phyloP scores from a whole-genome alignment of 2,329 filamentous ascomycete genomes.

The Xylariaceae sp. region DNA sequence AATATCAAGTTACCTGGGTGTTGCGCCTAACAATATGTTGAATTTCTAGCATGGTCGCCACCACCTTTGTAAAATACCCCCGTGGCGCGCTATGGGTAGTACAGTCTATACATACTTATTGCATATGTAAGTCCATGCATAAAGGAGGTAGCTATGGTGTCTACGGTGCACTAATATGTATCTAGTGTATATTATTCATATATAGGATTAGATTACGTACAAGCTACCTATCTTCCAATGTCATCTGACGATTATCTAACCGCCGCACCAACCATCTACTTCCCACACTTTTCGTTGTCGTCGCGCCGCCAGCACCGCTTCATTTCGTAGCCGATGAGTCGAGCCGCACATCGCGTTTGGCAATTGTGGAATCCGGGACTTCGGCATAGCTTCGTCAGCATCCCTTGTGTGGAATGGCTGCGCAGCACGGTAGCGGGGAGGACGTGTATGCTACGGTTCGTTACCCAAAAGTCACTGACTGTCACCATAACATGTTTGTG shows the following conservation, averaged over 20 bases:
- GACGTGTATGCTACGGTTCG: constrained; percentile 57
- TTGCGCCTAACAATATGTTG: too few relatives aligned
- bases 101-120: too few relatives aligned
- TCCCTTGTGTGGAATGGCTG: constrained; percentile 28
- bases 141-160: too few relatives aligned
- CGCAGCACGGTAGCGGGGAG: constrained; percentile 34
- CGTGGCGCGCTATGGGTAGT: too few relatives aligned
- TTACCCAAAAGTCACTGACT: constrained; percentile 20
- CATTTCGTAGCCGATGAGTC: not conserved
- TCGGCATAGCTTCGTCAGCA: constrained; percentile 14
- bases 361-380: not conserved
- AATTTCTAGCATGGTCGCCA: too few relatives aligned
- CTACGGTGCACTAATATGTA: too few relatives aligned
- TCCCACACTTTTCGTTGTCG: not conserved
- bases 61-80: too few relatives aligned
- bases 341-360: not conserved
- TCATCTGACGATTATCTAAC: too few relatives aligned
- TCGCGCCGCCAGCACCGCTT: too few relatives aligned
- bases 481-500: not conserved
- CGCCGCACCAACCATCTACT: not conserved
- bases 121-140: too few relatives aligned
- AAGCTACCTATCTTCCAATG: not conserved
- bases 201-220: not conserved
- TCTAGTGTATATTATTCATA: too few relatives aligned
- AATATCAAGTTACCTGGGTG: too few relatives aligned